phyloP scores from a whole-genome alignment of 2,329 filamentous ascomycete genomes.

The Pyrenochaeta sp. region DNA sequence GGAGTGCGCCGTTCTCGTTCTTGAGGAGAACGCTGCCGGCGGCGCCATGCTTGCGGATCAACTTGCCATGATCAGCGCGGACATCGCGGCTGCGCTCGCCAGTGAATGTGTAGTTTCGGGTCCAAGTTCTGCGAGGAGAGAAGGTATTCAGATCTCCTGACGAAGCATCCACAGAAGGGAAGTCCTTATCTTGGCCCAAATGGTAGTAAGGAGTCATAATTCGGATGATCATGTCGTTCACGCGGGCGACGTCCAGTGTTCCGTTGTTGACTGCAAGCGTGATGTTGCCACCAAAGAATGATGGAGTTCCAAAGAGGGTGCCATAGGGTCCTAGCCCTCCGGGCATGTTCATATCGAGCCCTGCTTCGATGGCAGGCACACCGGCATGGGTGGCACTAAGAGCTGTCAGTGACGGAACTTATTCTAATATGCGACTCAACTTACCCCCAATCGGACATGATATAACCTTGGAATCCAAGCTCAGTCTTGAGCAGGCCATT shows the following conservation, averaged over 20 bases:
- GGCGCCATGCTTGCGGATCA: conserved; percentile 52
- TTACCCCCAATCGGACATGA: conserved; percentile 52
- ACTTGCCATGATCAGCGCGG: conserved; percentile 50
- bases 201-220: conserved; percentile 57
- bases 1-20: conserved; percentile 59
- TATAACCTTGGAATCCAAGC: conserved; percentile 58
- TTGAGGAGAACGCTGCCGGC: conserved; percentile 56
- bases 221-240: conserved; percentile 57
- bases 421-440: background rate
- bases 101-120: conserved; percentile 46
- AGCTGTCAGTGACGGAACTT: conserved; percentile 5
- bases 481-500: conserved; percentile 62
- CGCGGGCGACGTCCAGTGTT: conserved; percentile 47
- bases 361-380: conserved; percentile 50
- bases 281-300: conserved; percentile 56
- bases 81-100: conserved; percentile 43
- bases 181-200: conserved; percentile 52
- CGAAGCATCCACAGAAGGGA: conserved; percentile 47
- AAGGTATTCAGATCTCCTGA: conserved; percentile 41
- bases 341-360: conserved; percentile 59
- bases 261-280: conserved; percentile 51
- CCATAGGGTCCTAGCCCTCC: conserved; percentile 44
- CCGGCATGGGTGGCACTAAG: conserved; percentile 56
- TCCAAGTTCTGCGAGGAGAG: conserved; percentile 51
- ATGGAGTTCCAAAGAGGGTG: conserved; percentile 31